These are phyloP conservation scores for Spirogloea muscicola DNA, from an alignment of 139 green algal species.

Conservation along the genomic window DNA sequence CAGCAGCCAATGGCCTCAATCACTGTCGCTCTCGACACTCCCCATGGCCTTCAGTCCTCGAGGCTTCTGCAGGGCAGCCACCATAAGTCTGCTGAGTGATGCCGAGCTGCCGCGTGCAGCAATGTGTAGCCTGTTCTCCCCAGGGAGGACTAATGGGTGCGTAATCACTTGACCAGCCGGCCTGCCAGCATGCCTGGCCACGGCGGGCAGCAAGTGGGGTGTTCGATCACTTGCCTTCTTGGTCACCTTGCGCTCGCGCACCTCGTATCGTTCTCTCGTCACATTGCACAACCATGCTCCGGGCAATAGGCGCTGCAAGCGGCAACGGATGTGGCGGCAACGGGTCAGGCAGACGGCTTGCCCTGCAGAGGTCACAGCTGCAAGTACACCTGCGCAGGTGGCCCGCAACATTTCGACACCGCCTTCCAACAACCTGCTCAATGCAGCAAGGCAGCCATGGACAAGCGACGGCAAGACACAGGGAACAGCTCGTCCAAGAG, in stretches of 20 bases:
- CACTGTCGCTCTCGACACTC: constrained; percentile 28
- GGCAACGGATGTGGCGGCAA: not conserved
- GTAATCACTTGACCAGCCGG: not conserved
- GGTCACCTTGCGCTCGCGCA: constrained; percentile 17
- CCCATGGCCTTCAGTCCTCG: constrained; percentile 28
- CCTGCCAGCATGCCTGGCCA: not conserved
- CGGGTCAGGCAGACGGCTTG: not conserved
- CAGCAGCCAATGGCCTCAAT: too few species aligned
- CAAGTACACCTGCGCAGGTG: not conserved
- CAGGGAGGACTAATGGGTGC: not conserved
- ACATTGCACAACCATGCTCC: constrained; percentile 20
- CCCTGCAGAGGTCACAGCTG: too few species aligned
- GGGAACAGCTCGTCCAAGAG: too few species aligned
- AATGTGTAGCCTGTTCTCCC: too few species aligned
- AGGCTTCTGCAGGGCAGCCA: constrained; percentile 6
- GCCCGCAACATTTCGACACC: not conserved
- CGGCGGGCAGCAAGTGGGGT: not conserved
- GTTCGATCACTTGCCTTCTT: constrained; percentile 1
- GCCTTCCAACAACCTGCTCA: not conserved
- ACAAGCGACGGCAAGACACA: not conserved
- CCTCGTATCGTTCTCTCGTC: constrained; percentile 12
- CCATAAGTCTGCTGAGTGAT: not conserved
- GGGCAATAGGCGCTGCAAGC: constrained; percentile 5
- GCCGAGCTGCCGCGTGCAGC: too few species aligned
- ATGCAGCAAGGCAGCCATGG: not conserved